Evolutionary conservation across 2,329 filamentous ascomycete species (phyloP).

Genomic region (Aspergillus calidoustus): DNA sequence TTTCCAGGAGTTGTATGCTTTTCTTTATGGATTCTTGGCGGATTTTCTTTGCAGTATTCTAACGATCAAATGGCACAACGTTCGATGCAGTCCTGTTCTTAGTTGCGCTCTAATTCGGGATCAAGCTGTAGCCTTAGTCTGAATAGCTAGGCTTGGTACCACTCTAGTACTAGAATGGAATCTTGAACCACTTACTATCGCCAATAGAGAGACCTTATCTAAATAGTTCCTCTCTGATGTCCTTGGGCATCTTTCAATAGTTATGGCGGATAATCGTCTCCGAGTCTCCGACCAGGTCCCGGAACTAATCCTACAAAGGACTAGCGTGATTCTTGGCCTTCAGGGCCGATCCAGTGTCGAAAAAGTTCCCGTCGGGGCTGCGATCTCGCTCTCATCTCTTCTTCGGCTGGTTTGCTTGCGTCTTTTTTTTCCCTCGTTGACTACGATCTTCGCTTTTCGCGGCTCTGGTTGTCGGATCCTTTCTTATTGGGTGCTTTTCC

Average conservation of each 20-base stretch:
- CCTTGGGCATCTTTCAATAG: background rate
- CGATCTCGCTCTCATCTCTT: constrained; percentile 19
- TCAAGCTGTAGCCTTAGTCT: constrained; percentile 1
- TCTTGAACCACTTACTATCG: background rate
- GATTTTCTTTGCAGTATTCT: constrained; percentile 21
- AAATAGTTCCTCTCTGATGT: too few species aligned
- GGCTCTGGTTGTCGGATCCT: constrained; percentile 9
- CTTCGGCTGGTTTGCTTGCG: constrained; percentile 18
- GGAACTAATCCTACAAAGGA: constrained; percentile 11
- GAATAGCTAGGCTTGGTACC: background rate
- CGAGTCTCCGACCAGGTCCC: constrained; percentile 1
- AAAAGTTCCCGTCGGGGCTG: constrained; percentile 15
- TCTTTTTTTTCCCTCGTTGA: constrained; percentile 19
- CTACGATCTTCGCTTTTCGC: constrained; percentile 19
- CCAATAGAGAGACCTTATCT: background rate
- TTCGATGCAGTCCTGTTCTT: constrained; percentile 12
- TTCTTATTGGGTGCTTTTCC: constrained; percentile 6
- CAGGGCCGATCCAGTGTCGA: constrained; percentile 22
- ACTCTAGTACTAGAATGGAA: constrained; percentile 9
- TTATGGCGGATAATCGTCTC: constrained; percentile 12
- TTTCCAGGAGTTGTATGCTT: constrained; percentile 23
- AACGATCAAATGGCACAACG: constrained; percentile 23
- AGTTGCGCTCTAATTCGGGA: constrained; percentile 6
- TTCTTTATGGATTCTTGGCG: constrained; percentile 22
- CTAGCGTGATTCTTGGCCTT: constrained; percentile 11